These are phyloP conservation scores for Nannochloropsis salina DNA, from an alignment of 108 stramenopile genomes.

Conservation along the genomic window DNA sequence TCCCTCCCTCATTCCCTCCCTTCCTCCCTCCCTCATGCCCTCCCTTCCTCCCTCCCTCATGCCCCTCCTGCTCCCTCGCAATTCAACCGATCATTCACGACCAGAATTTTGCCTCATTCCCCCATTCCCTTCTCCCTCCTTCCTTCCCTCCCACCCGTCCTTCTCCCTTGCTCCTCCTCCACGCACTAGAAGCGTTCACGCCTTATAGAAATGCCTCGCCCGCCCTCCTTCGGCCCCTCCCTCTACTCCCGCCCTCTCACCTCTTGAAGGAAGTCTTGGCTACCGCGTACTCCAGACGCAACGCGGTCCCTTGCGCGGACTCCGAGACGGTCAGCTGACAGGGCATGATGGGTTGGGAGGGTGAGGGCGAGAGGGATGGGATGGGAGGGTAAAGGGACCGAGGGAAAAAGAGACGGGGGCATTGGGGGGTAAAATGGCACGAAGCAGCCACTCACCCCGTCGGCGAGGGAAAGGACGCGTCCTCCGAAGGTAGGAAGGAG, in stretches of 20 bases:
- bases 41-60: too few species aligned
- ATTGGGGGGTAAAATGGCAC: background rate
- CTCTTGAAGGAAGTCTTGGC: background rate
- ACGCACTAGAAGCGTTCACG: too few species aligned
- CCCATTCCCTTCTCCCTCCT: background rate
- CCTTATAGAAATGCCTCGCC: background rate
- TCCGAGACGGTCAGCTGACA: background rate
- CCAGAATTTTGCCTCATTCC: background rate
- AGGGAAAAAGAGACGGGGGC: too few species aligned
- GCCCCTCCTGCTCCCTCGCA: too few species aligned
- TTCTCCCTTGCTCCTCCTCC: background rate
- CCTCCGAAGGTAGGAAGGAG: background rate
- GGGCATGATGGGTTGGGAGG: background rate
- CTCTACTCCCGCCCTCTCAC: background rate
- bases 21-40: too few species aligned
- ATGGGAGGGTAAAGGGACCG: too few species aligned
- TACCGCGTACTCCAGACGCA: too few species aligned
- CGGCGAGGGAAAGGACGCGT: background rate
- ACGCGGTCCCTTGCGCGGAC: too few species aligned
- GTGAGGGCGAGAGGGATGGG: background rate
- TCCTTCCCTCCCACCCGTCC: background rate
- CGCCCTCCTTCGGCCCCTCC: background rate
- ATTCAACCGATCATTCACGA: too few species aligned
- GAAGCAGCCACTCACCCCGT: background rate
- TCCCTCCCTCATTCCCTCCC: too few species aligned